phyloP scores from a whole-genome alignment of 1,284 basidiomycete species.

The Wolfiporia cocos region DNA sequence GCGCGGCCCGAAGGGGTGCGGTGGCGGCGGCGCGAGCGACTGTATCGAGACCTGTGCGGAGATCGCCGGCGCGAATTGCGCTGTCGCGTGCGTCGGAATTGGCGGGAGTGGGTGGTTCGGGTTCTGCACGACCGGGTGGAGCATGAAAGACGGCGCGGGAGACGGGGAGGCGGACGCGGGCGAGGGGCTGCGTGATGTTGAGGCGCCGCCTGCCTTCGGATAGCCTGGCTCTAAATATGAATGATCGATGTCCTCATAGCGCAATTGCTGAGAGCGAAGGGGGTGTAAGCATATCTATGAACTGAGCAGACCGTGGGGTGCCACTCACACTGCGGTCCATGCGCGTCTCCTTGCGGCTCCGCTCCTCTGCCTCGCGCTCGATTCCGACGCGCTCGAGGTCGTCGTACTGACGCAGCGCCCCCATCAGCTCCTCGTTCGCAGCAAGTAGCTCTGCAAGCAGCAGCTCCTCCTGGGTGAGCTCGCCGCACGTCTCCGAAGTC shows the following conservation, averaged over 20 bases:
- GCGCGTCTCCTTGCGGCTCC: conserved; percentile 51
- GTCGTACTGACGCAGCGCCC: conserved; percentile 47
- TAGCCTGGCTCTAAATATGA: conserved; percentile 21
- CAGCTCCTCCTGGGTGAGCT: conserved; percentile 53
- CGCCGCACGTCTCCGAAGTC: conserved; percentile 28
- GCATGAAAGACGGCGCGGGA: conserved; percentile 29
- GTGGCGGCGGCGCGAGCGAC: conserved; percentile 56
- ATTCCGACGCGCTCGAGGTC: conserved; percentile 62
- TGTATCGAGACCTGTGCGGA: conserved; percentile 20
- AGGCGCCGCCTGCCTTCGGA: conserved; percentile 22
- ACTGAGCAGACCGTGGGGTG: no score
- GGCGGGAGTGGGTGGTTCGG: conserved; percentile 12
- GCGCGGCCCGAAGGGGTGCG: conserved; percentile 63
- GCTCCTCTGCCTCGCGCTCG: conserved; percentile 51
- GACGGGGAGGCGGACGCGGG: conserved; percentile 32
- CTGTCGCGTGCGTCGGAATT: conserved; percentile 15
- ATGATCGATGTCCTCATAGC: conserved; percentile 26
- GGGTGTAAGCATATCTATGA: not conserved
- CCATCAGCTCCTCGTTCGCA: conserved; percentile 53
- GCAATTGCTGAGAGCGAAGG: conserved; percentile 16
- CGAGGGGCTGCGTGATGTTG: conserved; percentile 33
- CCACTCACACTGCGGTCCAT: conserved; percentile 51
- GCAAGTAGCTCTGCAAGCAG: conserved; percentile 58
- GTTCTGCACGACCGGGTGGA: conserved; percentile 15
- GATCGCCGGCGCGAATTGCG: conserved; percentile 11